Conservation (phyloP, 768 basidiomycete species). For the Amanita brunnescens region DNA sequence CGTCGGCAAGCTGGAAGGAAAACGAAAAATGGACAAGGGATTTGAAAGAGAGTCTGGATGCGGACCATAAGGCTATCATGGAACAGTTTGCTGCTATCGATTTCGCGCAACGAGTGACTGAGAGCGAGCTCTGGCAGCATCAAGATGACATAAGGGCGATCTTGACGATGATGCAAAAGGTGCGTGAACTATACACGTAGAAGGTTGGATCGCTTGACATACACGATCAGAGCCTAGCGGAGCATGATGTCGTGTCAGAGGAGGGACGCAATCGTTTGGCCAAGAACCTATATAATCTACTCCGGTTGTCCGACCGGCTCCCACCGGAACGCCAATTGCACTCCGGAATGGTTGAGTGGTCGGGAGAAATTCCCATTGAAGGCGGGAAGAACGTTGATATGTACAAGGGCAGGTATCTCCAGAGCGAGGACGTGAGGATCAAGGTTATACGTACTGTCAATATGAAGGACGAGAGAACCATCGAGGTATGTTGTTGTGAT, state of each 20-base stretch:
- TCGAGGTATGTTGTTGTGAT: too few species aligned
- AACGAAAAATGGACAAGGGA: neutral
- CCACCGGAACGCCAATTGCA: conserved; percentile 42
- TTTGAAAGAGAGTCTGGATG: neutral
- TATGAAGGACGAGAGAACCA: too few species aligned
- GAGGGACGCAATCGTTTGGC: conserved; percentile 34
- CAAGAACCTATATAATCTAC: conserved; percentile 40
- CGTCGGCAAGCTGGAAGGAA: neutral
- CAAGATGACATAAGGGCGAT: conserved; percentile 21
- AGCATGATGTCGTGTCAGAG: conserved; percentile 23
- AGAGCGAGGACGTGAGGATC: neutral
- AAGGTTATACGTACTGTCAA: neutral
- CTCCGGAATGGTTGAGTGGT: conserved; percentile 42
- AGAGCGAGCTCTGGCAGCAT: conserved; percentile 19
- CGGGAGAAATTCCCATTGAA: conserved; percentile 40
- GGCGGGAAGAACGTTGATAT: conserved; percentile 30
- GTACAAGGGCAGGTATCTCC: neutral
- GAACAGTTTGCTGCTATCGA: conserved; percentile 34
- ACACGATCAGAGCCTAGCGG: conserved; percentile 21
- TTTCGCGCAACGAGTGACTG: conserved; percentile 28
- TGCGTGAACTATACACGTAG: too few species aligned
- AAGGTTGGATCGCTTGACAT: too few species aligned
- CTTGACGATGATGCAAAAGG: too few species aligned
- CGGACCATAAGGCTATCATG: conserved; percentile 11
- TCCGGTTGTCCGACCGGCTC: conserved; percentile 34